Evolutionary conservation across 371 early-diverging fungal species (phyloP).

Genomic region (Lichtheimia hyalospora): DNA sequence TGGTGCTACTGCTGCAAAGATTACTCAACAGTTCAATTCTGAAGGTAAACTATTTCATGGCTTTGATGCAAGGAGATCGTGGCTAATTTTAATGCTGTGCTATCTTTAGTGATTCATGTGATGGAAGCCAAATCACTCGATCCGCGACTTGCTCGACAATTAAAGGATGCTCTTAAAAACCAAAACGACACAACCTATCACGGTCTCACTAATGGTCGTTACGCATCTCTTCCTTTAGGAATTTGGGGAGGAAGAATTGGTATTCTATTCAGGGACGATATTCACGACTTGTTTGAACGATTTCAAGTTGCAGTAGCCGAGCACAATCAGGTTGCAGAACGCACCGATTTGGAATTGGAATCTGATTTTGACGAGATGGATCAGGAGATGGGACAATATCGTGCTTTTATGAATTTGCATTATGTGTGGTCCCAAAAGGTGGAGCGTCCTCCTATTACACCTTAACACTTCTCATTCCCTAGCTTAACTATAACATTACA

Average conservation of each 20-base stretch:
- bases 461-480: no score
- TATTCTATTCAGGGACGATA: slow-evolving; percentile 42
- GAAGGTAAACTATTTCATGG: slow-evolving; percentile 24
- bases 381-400: slow-evolving; percentile 27
- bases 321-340: slow-evolving; percentile 1
- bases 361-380: slow-evolving; percentile 27
- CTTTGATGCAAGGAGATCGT: no score
- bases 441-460: no score
- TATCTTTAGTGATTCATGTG: slow-evolving; percentile 24
- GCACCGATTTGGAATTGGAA: slow-evolving; percentile 26
- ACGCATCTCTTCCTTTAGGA: slow-evolving; percentile 45
- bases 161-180: background rate
- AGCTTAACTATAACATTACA: no score
- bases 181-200: slow-evolving; percentile 16
- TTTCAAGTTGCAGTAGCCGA: slow-evolving; percentile 10
- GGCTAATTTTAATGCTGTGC: no score
- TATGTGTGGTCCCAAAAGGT: slow-evolving; percentile 20
- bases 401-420: slow-evolving; percentile 44
- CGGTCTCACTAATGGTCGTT: slow-evolving; percentile 16
- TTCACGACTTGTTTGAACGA: slow-evolving; percentile 25
- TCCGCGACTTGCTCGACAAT: slow-evolving; percentile 30
- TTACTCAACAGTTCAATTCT: slow-evolving; percentile 31
- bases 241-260: slow-evolving; percentile 49
- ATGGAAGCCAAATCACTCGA: slow-evolving; percentile 30
- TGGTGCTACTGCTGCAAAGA: slow-evolving; percentile 4